Conservation (phyloP, 345 rosid species). For the Boechera stricta region DNA sequence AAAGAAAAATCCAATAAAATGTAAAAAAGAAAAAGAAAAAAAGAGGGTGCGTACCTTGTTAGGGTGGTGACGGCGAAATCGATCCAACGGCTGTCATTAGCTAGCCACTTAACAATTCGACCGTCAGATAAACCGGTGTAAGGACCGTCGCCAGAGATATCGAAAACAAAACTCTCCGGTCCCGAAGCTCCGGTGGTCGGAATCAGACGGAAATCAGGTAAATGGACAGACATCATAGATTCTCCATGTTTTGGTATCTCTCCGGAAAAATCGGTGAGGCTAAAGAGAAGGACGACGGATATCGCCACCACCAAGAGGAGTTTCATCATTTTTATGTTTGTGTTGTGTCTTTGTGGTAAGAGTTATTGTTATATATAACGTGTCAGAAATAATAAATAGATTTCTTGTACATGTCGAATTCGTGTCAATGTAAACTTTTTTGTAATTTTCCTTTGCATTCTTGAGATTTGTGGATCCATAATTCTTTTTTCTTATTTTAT, state of each 20-base stretch:
- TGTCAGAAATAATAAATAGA: constrained; percentile 32
- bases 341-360: constrained; percentile 15
- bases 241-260: constrained; percentile 41
- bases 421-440: constrained; percentile 22
- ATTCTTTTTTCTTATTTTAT: neutral
- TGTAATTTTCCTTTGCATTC: neutral
- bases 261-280: constrained; percentile 7
- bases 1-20: neutral
- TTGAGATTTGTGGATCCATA: constrained; percentile 25
- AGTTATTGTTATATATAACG: constrained; percentile 24
- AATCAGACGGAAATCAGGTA: constrained; percentile 31
- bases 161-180: constrained; percentile 71
- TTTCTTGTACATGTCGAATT: constrained; percentile 33
- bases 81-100: constrained; percentile 55
- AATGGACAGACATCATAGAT: constrained; percentile 23
- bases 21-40: neutral
- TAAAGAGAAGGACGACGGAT: neutral
- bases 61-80: constrained; percentile 68
- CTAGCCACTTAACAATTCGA: constrained; percentile 66
- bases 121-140: constrained; percentile 76
- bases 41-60: constrained; percentile 49
- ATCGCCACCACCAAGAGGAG: constrained; percentile 36
- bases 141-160: constrained; percentile 60
- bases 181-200: constrained; percentile 55
- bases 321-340: constrained; percentile 10